Conservation (phyloP, 2,329 filamentous ascomycete genomes). For the Graphiopsis chlorocephala region DNA sequence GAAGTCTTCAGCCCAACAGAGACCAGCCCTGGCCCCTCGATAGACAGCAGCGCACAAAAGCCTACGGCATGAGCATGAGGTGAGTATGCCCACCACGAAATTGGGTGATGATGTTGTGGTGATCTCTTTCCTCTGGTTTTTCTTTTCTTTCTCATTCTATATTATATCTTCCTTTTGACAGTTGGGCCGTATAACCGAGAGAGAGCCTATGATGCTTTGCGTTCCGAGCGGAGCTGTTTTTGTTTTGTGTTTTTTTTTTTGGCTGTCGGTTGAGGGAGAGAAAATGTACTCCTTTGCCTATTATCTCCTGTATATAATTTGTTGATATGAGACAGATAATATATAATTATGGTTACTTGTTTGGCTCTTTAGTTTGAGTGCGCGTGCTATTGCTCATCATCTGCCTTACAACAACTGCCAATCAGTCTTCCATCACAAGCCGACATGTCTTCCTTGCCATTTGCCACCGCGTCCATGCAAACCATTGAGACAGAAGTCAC, state of each 20-base stretch:
- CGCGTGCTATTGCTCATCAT: slow-evolving; percentile 19
- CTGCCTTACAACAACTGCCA: background rate
- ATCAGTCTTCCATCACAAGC: background rate
- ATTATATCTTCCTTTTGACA: background rate
- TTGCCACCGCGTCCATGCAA: background rate
- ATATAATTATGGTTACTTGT: background rate
- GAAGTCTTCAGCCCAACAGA: slow-evolving; percentile 1
- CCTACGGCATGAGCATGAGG: background rate
- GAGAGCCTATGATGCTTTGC: background rate
- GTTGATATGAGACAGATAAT: background rate
- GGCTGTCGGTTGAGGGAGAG: background rate
- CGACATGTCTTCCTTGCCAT: background rate
- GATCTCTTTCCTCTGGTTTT: background rate
- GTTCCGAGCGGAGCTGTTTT: slow-evolving; percentile 3
- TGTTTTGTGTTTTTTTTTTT: background rate
- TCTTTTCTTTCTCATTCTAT: background rate
- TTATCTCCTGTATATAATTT: background rate
- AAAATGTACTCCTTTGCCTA: background rate
- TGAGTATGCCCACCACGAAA: background rate
- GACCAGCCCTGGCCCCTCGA: background rate
- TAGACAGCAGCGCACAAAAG: background rate
- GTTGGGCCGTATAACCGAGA: background rate
- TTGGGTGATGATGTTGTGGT: background rate
- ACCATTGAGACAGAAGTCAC: background rate
- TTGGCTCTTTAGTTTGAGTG: slow-evolving; percentile 42